Conservation (phyloP, 2,329 filamentous ascomycete genomes). For the Anthostomella pinea region DNA sequence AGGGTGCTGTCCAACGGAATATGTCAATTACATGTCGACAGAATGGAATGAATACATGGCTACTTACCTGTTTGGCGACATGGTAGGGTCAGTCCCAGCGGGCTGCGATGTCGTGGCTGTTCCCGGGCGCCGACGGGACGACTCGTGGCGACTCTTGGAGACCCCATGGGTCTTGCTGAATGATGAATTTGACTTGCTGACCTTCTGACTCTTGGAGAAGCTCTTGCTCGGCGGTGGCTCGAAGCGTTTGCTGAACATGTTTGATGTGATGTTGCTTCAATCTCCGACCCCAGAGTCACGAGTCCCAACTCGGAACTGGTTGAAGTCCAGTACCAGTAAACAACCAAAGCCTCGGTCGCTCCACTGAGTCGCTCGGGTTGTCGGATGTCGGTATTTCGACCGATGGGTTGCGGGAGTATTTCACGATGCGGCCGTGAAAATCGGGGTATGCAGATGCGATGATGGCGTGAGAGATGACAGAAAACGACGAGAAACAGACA, state of each 20-base stretch:
- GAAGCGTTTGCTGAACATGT: slow-evolving; percentile 49
- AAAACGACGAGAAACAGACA: slow-evolving; percentile 15
- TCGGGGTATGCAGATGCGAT: slow-evolving; percentile 7
- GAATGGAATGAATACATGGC: slow-evolving; percentile 1
- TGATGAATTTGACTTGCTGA: slow-evolving; percentile 49
- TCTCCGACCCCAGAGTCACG: too few species aligned
- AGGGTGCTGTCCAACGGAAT: slow-evolving; percentile 42
- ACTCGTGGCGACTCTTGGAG: slow-evolving; percentile 53
- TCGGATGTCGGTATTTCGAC: neutral
- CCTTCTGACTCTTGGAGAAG: slow-evolving; percentile 52
- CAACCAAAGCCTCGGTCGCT: slow-evolving; percentile 12
- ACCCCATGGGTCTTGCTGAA: slow-evolving; percentile 55
- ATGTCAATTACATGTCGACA: slow-evolving; percentile 11
- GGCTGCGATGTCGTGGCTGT: slow-evolving; percentile 41
- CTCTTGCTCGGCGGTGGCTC: slow-evolving; percentile 46
- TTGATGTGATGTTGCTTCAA: slow-evolving; percentile 18
- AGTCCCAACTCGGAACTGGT: too few species aligned
- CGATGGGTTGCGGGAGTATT: too few species aligned
- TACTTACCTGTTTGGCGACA: slow-evolving; percentile 44
- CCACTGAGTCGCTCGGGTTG: neutral
- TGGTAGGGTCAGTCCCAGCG: slow-evolving; percentile 36
- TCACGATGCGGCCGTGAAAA: too few species aligned
- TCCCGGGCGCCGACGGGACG: slow-evolving; percentile 46
- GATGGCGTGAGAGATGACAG: slow-evolving; percentile 5
- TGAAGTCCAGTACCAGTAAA: neutral